These are phyloP conservation scores for Rhizodiscina lignyota DNA, from an alignment of 495 filamentous ascomycete genomes.

Conservation along the genomic window DNA sequence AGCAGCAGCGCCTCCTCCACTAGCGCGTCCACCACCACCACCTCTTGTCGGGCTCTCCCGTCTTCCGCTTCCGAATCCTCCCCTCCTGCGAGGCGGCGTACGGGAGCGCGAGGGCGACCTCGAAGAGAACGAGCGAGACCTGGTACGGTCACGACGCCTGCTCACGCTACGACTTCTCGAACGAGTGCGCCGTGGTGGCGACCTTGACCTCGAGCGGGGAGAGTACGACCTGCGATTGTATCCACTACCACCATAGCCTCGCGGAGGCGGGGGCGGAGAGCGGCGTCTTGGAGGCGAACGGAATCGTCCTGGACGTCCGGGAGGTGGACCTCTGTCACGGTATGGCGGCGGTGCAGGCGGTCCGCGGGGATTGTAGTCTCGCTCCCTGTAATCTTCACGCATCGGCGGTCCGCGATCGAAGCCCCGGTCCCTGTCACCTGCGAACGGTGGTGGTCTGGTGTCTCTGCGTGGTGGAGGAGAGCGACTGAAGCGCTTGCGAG, in stretches of 20 bases:
- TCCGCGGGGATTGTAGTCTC: not conserved
- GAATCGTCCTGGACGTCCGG: not conserved
- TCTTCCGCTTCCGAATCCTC: constrained; percentile 14
- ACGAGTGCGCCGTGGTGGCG: constrained; percentile 22
- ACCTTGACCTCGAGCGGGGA: constrained; percentile 30
- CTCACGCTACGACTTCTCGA: constrained; percentile 5
- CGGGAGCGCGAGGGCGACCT: too few species aligned
- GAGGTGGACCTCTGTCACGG: constrained; percentile 1
- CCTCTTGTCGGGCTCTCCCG: constrained; percentile 20
- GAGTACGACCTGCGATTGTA: constrained; percentile 2
- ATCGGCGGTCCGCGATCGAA: not conserved
- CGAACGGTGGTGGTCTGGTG: constrained; percentile 1
- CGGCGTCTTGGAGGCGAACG: constrained; percentile 13
- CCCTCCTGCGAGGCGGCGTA: constrained; percentile 33
- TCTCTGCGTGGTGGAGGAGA: constrained; percentile 16
- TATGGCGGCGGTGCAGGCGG: not conserved
- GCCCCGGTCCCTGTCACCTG: constrained; percentile 14
- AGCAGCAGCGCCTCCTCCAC: constrained; percentile 20
- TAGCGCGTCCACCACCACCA: constrained; percentile 20
- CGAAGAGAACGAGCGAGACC: constrained; percentile 30
- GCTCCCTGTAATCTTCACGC: not conserved
- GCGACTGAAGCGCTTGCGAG: constrained; percentile 40
- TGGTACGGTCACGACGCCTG: constrained; percentile 28
- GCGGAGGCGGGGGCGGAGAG: constrained; percentile 18
- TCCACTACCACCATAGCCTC: constrained; percentile 14